Base-by-base conservation (phyloP, 306 rosid species). In the Malus asiatica region DNA sequence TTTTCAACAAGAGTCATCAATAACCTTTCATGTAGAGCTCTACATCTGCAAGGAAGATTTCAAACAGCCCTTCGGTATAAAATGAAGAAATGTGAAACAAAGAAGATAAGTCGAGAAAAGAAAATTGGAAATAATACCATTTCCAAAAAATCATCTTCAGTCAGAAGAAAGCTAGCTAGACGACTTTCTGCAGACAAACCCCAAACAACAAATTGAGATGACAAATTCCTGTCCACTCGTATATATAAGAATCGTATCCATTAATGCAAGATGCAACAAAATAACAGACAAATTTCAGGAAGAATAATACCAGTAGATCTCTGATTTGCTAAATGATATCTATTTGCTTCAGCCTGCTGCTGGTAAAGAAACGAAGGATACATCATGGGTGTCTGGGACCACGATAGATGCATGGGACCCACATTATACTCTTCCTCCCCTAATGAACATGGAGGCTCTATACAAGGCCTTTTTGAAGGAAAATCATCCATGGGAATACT, bases 61-160 rank as follows among this genome's bases (percentile, higher is more conserved):
- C 58, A 71, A 52, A 46, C 57, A 60, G 27, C 4, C 46, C 23
- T 30, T 14, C 7, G 29, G 76, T 66, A 53, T 32, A 51, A 73
- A 14, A 30, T 35, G 23, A 53, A 55, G n/a, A 57, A 23, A 5
- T 45, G 67, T 16, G n/a, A 62, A 48, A 44, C 19, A 23, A 38
- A 61, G 76, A 15, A n/a, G 70, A 32, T 45, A 16, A 30, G 15
- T 25, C 58, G n/a, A 62, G 25, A 60, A 52, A 27, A 57, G 4
- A 57, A 6, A 10, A n/a, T 8, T 8, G 62, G n/a, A 61, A 67
- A 16, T 40, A 20, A 51, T 87, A 91, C 97, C 97, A 89, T 87
- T 66, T 89, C 90, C 75, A 91, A 90, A 87, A 91, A 84, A 74
- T 89, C 94, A 78, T 91, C 91, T 38, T 91, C 97, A 0, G 92